Evolutionary conservation across 768 basidiomycete genomes (phyloP).

Genomic region (Clitopilus passeckerianus): DNA sequence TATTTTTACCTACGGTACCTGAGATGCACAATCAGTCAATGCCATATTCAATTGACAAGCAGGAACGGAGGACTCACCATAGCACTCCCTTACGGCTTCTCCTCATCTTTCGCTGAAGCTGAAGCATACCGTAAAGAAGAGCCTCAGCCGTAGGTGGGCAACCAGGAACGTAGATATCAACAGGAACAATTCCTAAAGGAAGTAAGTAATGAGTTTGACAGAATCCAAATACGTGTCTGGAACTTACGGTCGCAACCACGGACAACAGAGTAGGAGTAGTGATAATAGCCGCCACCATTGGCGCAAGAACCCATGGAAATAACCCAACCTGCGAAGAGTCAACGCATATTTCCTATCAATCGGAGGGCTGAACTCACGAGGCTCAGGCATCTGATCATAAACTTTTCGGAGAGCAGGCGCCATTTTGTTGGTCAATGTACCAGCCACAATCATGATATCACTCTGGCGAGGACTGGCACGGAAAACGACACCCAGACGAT

Average conservation of each 20-base stretch:
- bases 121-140: conserved; percentile 92
- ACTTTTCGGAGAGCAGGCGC: conserved; percentile 96
- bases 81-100: conserved; percentile 80
- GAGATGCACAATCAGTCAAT: conserved; percentile 5
- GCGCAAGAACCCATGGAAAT: conserved; percentile 99
- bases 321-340: conserved; percentile 72
- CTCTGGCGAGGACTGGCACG: conserved; percentile 98
- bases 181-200: conserved; percentile 82
- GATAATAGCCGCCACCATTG: conserved; percentile 96
- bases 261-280: conserved; percentile 98
- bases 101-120: conserved; percentile 95
- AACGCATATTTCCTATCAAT: conserved; percentile 1
- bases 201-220: conserved; percentile 8
- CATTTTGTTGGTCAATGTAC: conserved; percentile 99
- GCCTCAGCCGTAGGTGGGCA: conserved; percentile 97
- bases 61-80: conserved; percentile 51
- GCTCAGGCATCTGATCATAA: conserved; percentile 98
- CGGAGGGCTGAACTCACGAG: conserved; percentile 48
- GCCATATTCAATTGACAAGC: neutral
- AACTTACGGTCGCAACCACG: conserved; percentile 91
- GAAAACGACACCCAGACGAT: conserved; percentile 95
- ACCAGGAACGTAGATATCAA: conserved; percentile 97
- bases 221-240: neutral
- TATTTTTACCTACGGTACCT: conserved; percentile 54
- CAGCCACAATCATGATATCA: conserved; percentile 99